These are phyloP conservation scores for Russula compacta DNA, from an alignment of 768 basidiomycete species.

Conservation along the genomic window DNA sequence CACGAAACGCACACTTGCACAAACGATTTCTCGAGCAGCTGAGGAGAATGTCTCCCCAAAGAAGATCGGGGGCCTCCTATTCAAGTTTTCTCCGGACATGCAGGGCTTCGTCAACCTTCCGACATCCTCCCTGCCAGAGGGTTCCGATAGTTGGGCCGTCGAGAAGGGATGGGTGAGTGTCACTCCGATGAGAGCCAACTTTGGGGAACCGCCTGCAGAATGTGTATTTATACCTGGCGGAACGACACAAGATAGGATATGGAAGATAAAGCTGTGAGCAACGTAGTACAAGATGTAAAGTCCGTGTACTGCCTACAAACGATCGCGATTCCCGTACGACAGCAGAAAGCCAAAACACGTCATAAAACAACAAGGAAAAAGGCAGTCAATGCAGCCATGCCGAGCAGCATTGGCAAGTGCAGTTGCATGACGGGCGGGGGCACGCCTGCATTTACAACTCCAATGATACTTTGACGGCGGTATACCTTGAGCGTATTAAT, in stretches of 20 bases:
- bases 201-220: constrained; percentile 49
- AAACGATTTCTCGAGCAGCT: not conserved
- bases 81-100: constrained; percentile 73
- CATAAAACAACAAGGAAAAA: not conserved
- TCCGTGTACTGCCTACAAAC: not conserved
- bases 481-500: constrained; percentile 77
- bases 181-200: constrained; percentile 67
- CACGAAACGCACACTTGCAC: constrained; percentile 21
- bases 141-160: constrained; percentile 79
- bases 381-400: not conserved
- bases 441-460: constrained; percentile 8
- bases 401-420: not conserved
- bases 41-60: not conserved
- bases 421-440: not conserved
- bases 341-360: constrained; percentile 1
- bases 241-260: constrained; percentile 36
- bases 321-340: constrained; percentile 1
- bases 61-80: constrained; percentile 35
- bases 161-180: constrained; percentile 62
- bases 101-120: constrained; percentile 54
- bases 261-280: constrained; percentile 50
- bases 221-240: constrained; percentile 19
- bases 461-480: constrained; percentile 16
- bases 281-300: not conserved
- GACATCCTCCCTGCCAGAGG: constrained; percentile 51